Evolutionary conservation across 78 protist species (phyloP), one percentile per base, ranked within the genome.

Genomic region (Dictyostelium brefeldianum): DNA sequence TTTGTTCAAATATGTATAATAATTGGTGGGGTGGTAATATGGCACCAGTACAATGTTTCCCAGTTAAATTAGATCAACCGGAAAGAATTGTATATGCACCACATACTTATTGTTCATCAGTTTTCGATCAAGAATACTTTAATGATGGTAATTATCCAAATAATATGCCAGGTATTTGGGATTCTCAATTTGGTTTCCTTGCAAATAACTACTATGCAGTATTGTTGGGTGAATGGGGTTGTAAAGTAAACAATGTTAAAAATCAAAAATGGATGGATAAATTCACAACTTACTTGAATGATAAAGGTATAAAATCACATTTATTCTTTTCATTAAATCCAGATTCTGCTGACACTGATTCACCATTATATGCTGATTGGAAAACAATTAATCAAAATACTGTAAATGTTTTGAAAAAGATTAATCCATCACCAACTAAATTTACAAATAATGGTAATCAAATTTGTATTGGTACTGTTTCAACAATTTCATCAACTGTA

Each of bases 191-290:
- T 48, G 97, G 97, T 27, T 62, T 69, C 83, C 50, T 95, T 12
- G 17, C 48, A 25, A 53, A 15, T 27, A 62, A 22, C 18, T 12
- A 8, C 22, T 54, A 59, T 27, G 78, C 97, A 8, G 18, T 92
- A 7, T 73, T 92, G 27, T 22, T 95, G 14, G 97, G 97, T 14
- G 97, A 95, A 69, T 95, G 97, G 97, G 97, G 97, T 31, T 92
- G 97, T 53, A 78, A 83, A 54, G 71, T 43, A 4, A 89, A 80
- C 79, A 59, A 15, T 29, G 69, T 80, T n/a, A 83, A 82, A 53
- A 87, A 93, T 83, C 20, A 12, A n/a, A 9, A 59, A 46, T 93
- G 92, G 81, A 51, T 87, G 20, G 25, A 48, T n/a, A 18, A 29
- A 41, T 78, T 87, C 47, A 36, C n/a, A 20, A 4, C 5, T 27